Conservation (phyloP, 768 basidiomycete species). For the Boletus pseudopeckii region DNA sequence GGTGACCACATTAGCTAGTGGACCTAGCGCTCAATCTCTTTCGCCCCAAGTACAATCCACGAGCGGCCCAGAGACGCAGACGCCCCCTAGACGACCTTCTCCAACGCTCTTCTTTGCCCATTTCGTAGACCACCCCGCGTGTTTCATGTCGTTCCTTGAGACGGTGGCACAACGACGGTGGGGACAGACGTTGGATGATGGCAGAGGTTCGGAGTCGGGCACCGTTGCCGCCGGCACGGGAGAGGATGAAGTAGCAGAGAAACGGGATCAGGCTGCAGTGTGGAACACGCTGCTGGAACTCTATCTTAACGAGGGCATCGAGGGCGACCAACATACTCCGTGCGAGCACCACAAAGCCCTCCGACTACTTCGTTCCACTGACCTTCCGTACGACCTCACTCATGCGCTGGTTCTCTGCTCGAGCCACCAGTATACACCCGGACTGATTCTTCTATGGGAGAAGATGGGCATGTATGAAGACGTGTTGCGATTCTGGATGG, state of each 20-base stretch:
- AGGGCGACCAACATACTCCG: slow-evolving; percentile 19
- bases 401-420: slow-evolving; percentile 97
- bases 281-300: slow-evolving; percentile 97
- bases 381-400: slow-evolving; percentile 77
- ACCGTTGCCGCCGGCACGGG: slow-evolving; percentile 13
- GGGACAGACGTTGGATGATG: slow-evolving; percentile 63
- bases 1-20: slow-evolving; percentile 18
- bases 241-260: slow-evolving; percentile 50
- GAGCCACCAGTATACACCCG: slow-evolving; percentile 73
- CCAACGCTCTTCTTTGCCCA: slow-evolving; percentile 89
- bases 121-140: slow-evolving; percentile 83
- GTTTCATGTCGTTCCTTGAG: slow-evolving; percentile 87
- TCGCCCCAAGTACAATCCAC: slow-evolving; percentile 6
- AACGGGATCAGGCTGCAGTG: slow-evolving; percentile 73
- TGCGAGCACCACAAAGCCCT: slow-evolving; percentile 58
- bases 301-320: slow-evolving; percentile 56
- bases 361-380: slow-evolving; percentile 57
- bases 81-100: slow-evolving; percentile 58
- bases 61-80: slow-evolving; percentile 16
- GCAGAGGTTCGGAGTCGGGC: slow-evolving; percentile 6
- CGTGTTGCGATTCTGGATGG: slow-evolving; percentile 91
- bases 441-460: slow-evolving; percentile 90
- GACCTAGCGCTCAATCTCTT: slow-evolving; percentile 22
- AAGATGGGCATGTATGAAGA: slow-evolving; percentile 95
- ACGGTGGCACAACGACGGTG: slow-evolving; percentile 77